A percentile compares a stretch with the other conserved stretches of the same genome.
These are phyloP conservation scores for Gaultheria prostrata DNA, from an alignment of 148 eudicot species.

Conservation along the genomic window DNA sequence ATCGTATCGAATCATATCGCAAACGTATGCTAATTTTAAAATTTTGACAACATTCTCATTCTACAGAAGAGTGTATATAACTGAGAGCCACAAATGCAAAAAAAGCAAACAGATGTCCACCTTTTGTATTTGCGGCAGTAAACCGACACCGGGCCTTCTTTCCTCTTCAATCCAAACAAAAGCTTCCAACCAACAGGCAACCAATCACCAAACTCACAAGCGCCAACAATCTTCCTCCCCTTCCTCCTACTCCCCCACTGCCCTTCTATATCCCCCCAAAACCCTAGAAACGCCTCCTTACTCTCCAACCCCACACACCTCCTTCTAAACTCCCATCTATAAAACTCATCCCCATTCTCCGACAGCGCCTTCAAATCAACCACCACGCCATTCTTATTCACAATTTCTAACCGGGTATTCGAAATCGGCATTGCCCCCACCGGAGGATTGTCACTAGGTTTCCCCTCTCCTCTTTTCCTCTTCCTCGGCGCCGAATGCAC, in stretches of 20 bases:
- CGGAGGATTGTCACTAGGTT: not conserved
- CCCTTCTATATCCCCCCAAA: conserved; percentile 40
- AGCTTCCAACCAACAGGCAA: conserved; percentile 65
- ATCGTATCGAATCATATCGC: not conserved
- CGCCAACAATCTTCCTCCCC: conserved; percentile 45
- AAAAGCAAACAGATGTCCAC: conserved; percentile 23
- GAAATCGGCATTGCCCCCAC: not conserved
- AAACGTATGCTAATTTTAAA: not conserved
- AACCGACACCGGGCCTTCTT: conserved; percentile 35
- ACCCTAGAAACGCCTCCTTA: conserved; percentile 37
- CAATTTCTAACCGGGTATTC: conserved; percentile 28
- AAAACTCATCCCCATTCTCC: conserved; percentile 37
- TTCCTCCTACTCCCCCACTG: conserved; percentile 52
- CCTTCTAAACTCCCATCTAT: conserved; percentile 33
- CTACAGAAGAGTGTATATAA: not conserved
- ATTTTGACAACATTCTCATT: not conserved
- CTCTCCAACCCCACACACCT: conserved; percentile 38
- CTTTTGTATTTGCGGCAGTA: conserved; percentile 65
- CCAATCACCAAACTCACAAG: conserved; percentile 40
- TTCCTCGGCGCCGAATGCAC: conserved; percentile 1
- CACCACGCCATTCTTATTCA: conserved; percentile 44
- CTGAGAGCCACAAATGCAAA: not conserved
- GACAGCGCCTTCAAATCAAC: conserved; percentile 48
- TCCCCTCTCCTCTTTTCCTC: conserved; percentile 23
- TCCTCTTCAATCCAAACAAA: conserved; percentile 45